phyloP scores from a whole-genome alignment of 257 asterid genomes.

The Solanum dulcamara region DNA sequence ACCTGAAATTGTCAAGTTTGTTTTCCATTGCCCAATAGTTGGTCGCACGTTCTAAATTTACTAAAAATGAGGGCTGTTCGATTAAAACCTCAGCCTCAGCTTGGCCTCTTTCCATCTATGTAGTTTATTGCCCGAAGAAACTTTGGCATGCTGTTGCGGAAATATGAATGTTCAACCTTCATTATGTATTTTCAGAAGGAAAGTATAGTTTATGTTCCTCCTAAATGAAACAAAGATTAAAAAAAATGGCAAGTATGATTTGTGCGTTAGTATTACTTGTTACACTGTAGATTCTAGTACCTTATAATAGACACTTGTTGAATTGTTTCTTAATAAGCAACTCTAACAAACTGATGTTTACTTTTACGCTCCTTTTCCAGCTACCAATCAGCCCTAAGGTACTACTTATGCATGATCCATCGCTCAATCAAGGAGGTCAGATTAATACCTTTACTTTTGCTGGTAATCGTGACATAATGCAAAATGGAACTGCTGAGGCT shows the following conservation, averaged over 20 bases:
- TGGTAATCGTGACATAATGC: conserved; percentile 7
- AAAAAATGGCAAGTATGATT: background rate
- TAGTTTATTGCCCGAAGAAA: background rate
- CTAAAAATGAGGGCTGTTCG: background rate
- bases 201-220: background rate
- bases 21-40: background rate
- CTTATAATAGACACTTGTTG: background rate
- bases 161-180: background rate
- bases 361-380: conserved; percentile 29
- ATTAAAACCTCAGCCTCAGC: background rate
- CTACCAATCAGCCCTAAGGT: conserved; percentile 12
- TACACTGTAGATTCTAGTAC: background rate
- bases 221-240: background rate
- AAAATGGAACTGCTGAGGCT: conserved; percentile 17
- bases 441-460: conserved; percentile 2
- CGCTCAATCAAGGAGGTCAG: conserved; percentile 12
- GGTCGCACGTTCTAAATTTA: background rate
- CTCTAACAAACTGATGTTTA: background rate
- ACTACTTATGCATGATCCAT: conserved; percentile 11
- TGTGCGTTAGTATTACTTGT: background rate
- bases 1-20: background rate
- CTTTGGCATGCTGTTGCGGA: background rate
- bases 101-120: background rate
- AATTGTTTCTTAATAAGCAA: background rate
- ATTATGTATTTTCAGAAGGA: background rate